These are phyloP conservation scores for Candida sanyaensis DNA, from an alignment of 1,139 yeast species.

Conservation along the genomic window DNA sequence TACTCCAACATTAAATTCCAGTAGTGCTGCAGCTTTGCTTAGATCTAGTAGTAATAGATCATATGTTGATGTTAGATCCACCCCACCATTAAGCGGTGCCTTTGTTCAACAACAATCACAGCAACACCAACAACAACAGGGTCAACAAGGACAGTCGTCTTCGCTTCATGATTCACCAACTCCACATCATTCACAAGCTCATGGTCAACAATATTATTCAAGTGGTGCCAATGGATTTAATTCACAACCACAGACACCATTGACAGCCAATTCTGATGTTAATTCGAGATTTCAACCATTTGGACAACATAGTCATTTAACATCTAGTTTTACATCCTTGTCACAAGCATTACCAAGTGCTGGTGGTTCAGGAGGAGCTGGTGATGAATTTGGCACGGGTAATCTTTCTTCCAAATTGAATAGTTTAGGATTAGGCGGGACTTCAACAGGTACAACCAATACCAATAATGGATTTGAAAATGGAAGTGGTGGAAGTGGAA, in stretches of 20 bases:
- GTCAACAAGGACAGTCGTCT: conserved; percentile 4
- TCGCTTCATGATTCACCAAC: conserved; percentile 21
- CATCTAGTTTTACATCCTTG: conserved; percentile 42
- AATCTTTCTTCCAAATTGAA: conserved; percentile 10
- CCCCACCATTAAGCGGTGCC: conserved; percentile 23
- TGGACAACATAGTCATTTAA: conserved; percentile 41
- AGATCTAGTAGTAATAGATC: conserved; percentile 51
- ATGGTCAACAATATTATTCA: conserved; percentile 7
- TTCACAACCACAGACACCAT: conserved; percentile 22
- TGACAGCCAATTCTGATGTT: conserved; percentile 15
- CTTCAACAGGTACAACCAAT: background rate
- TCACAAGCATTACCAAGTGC: conserved; percentile 21
- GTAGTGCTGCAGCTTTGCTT: conserved; percentile 46
- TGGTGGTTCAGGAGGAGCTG: conserved; percentile 23
- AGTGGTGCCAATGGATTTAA: conserved; percentile 1
- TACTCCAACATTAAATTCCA: conserved; percentile 24
- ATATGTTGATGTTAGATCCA: conserved; percentile 52
- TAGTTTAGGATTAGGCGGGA: conserved; percentile 10
- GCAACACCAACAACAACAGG: conserved; percentile 8
- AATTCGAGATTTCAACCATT: conserved; percentile 29
- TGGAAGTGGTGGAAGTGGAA: conserved; percentile 30
- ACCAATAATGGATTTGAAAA: conserved; percentile 24
- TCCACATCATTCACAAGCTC: conserved; percentile 17
- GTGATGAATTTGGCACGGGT: conserved; percentile 2
- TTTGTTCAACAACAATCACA: conserved; percentile 7